Base-by-base conservation (phyloP, 768 basidiomycete species). In the Collybia nuda region DNA sequence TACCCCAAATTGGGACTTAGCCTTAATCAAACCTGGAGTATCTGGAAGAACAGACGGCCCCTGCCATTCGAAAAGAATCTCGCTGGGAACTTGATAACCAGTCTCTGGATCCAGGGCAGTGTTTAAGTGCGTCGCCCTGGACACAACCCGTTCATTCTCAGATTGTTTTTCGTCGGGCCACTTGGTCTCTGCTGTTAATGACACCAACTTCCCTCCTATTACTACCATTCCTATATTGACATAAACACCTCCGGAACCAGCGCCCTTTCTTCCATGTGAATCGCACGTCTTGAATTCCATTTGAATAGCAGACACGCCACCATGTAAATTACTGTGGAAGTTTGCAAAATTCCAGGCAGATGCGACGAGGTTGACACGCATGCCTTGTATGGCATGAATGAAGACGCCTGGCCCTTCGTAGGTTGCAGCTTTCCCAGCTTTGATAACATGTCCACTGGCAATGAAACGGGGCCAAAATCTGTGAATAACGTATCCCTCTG, bases 301-400 rank as follows among this genome's bases (percentile, higher is more conserved):
- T 73, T 91, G 88, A 32, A 97, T 75, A 8, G 93, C 92, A 47
- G 92, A 85, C 6, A 92, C 86, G 6, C 88, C 88, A 15, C 81
- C 85, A 43, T 83, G 78, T 21, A 81, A 74, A 15, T 74, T 67
- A 62, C 89, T 88, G 67, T 93, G 87, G 78, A 99, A 99, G 72
- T 89, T 79, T 23, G 76, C 86, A 71, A 98, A 99, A 74, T 98
- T 98, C 97, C 97, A 99, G 7, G 88, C 72, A 17, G 90, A 76
- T 12, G 97, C 97, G 59, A 97, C 84, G 49, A 93, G 80, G 69
- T 99, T 90, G 43, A 96, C 94, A 6, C 93, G 82, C 93, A 99
- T 96, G 66, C 96, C 97, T 66, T 98, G 96, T 65, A 98, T 97
- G 40, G 96, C 96, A 67, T 96, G 91, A 17, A 95, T 80, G 67